These are phyloP conservation scores for Pistacia vera DNA, from an alignment of 345 rosid genomes.

Conservation along the genomic window DNA sequence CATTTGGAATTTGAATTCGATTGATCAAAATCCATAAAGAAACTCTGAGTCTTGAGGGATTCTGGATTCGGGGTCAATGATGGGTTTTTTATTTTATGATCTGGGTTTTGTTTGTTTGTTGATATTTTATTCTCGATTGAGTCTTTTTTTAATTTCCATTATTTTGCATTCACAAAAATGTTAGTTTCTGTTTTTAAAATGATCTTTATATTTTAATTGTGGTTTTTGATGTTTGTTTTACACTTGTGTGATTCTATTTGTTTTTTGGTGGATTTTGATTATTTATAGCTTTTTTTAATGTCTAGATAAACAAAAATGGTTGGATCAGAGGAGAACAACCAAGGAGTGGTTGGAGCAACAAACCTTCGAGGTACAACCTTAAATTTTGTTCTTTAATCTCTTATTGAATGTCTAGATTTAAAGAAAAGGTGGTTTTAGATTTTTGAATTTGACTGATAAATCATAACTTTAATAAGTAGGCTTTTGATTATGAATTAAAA, in stretches of 20 bases:
- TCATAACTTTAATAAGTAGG: constrained; percentile 25
- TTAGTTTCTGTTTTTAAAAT: background rate
- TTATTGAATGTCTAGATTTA: background rate
- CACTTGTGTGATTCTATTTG: background rate
- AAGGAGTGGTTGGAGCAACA: constrained; percentile 58
- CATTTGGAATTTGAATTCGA: constrained; percentile 6
- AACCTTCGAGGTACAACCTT: constrained; percentile 46
- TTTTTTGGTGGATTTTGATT: constrained; percentile 11
- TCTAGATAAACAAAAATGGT: constrained; percentile 50
- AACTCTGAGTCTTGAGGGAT: background rate
- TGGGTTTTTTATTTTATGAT: constrained; percentile 22
- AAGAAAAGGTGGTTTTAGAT: background rate
- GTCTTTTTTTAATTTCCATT: constrained; percentile 1
- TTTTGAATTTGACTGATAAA: constrained; percentile 14
- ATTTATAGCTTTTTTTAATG: constrained; percentile 24
- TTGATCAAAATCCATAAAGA: constrained; percentile 14
- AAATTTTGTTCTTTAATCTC: background rate
- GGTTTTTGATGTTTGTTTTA: constrained; percentile 13
- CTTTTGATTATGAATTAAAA: constrained; percentile 21
- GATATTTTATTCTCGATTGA: constrained; percentile 34
- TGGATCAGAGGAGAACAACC: constrained; percentile 80
- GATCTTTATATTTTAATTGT: constrained; percentile 2
- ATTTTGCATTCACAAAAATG: background rate
- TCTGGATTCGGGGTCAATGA: constrained; percentile 21
- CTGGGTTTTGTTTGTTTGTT: constrained; percentile 26